Base-by-base conservation (phyloP, 192 early-diverging fungal species). In the Glomus cerebriforme region DNA sequence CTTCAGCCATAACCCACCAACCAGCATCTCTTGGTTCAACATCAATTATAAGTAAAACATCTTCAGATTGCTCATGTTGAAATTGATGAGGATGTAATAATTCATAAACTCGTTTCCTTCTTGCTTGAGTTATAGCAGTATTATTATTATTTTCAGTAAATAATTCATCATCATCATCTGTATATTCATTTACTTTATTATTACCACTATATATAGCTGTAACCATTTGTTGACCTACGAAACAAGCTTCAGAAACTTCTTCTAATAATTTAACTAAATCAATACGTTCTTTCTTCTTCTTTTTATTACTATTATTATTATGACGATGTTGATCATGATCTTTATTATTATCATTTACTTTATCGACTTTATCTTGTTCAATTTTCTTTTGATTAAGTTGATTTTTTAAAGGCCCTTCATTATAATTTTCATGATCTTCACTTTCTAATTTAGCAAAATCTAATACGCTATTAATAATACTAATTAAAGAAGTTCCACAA, bases 381-480 rank as follows among this genome's bases (percentile, higher is more conserved):
- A 9, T 12, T 12, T 27, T 27, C 4, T 29, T 27, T 27, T 62
- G 8, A 9, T 9, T 19, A 62, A 60, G 0, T 60, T 24, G n/a
- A 7, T 27, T 19, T 22, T 19, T 10, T 29, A 15, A 17, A 32
- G 27, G 63, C 31, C 32, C 63, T 4, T 65, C 31, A 65, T 13
- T 29, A 12, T 32, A 65, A 31, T 65, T 29, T 31, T n/a, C n/a
- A n/a, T 43, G 37, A 2, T 45, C 10, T 7, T 70, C 73, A 27
- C 45, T 74, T n/a, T 79, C 78, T 29, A 82, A 32, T 69, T 85
- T 85, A 34, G 80, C 84, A 34, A 79, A 66, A 35, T 85, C 81
- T 12, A 85, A 71, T 32, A 85, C 83, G 31, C 78, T 85, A 77
- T 85, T 85, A 19, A 85, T 58, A 72, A 85, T 83, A 19, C 72